These are phyloP conservation scores for Boletus bicolor DNA, from an alignment of 768 basidiomycete genomes.

Conservation along the genomic window DNA sequence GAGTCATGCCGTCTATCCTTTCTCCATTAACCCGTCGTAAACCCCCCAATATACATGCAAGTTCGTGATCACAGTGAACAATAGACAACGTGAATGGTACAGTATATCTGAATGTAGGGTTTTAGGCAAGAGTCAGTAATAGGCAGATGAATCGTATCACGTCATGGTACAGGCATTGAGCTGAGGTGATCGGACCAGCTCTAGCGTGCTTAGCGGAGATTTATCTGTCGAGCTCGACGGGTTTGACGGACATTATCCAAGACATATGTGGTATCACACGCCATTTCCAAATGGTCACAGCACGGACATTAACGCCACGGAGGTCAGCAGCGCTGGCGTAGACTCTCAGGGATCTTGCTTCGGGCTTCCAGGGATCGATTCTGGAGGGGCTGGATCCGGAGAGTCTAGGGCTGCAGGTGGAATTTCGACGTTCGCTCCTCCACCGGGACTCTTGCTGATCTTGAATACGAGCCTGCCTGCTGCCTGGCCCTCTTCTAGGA, in stretches of 20 bases:
- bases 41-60: neutral
- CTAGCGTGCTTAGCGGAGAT: neutral
- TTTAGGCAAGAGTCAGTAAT: neutral
- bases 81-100: conserved; percentile 15
- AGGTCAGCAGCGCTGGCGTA: neutral
- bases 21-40: neutral
- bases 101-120: conserved; percentile 3
- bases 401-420: neutral
- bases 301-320: conserved; percentile 3
- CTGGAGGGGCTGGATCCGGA: neutral
- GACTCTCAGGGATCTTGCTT: neutral
- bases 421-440: neutral
- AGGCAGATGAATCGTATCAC: neutral
- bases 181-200: neutral
- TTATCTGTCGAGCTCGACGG: neutral
- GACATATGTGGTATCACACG: neutral
- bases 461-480: conserved; percentile 29
- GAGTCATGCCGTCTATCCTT: neutral
- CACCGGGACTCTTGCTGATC: conserved; percentile 19
- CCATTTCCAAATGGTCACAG: conserved; percentile 1
- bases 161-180: neutral
- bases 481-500: conserved; percentile 30
- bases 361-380: conserved; percentile 5
- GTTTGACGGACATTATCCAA: conserved; percentile 12
- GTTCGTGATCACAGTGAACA: neutral